Evolutionary conservation across 176 grass and related monocot genomes (phyloP).

Genomic region (Juncus effusus): DNA sequence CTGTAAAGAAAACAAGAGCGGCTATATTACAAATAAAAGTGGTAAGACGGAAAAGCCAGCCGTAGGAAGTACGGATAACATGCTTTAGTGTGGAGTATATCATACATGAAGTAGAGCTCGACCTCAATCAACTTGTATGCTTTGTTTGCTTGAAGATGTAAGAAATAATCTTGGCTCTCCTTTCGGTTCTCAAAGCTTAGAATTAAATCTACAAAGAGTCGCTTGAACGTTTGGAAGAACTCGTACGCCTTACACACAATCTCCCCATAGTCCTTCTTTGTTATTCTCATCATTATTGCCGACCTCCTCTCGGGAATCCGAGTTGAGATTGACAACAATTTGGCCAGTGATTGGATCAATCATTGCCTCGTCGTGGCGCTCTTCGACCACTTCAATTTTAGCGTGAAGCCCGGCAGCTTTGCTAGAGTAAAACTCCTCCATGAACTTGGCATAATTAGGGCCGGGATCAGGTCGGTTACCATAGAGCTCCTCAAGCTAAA

Average conservation of each 20-base stretch:
- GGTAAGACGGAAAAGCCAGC: constrained; percentile 31
- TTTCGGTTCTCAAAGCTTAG: constrained; percentile 44
- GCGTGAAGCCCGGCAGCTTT: constrained; percentile 32
- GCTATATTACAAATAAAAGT: constrained; percentile 21
- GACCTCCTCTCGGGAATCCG: background rate
- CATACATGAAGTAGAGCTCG: too few species aligned
- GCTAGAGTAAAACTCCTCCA: constrained; percentile 53
- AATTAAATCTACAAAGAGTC: constrained; percentile 53
- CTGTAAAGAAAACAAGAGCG: constrained; percentile 30
- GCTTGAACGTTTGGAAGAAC: constrained; percentile 44
- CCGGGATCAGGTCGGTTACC: too few species aligned
- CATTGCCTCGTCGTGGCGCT: background rate
- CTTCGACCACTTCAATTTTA: constrained; percentile 32
- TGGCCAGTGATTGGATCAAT: background rate
- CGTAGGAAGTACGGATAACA: constrained; percentile 38
- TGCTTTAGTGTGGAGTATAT: too few species aligned
- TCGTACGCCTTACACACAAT: constrained; percentile 24
- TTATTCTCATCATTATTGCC: background rate
- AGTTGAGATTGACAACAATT: background rate
- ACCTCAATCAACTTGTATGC: constrained; percentile 26
- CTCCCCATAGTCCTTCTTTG: background rate
- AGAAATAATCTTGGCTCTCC: constrained; percentile 22
- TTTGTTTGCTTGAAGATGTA: background rate
- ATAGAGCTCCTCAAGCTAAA: background rate
- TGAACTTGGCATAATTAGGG: constrained; percentile 26